Base-by-base conservation (phyloP, 2,329 filamentous ascomycete species). In the Atkinsonella texensis region DNA sequence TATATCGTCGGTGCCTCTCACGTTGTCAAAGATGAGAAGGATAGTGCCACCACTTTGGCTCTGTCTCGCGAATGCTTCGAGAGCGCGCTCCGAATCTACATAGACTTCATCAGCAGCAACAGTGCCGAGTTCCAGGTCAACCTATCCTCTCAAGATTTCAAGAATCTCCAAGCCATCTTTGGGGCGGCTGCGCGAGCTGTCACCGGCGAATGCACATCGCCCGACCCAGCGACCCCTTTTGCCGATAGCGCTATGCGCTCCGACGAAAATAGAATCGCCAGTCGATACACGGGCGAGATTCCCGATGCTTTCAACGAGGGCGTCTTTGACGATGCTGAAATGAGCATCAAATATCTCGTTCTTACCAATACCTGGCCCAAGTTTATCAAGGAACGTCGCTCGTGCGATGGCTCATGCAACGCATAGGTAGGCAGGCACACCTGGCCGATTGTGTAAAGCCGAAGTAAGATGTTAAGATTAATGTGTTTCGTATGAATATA, bases 281-380 rank as follows among this genome's bases (percentile, higher is more conserved):
- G 64, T 0, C 62, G 65, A 13, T 73, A 68, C 56, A 63, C 62
- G 48, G 74, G 74, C 1, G 69, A 72, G 1, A 71, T 79, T n/a
- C 73, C 79, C 0, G 64, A 65, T 0, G 67, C 57, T 0, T 85
- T 85, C 53, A 69, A 72, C 48, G 66, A 70, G 4, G 62, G 60
- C 0, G 71, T 85, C 4, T 85, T 86, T 57, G 79, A 84, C 57
- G 72, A 70, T 17, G 77, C 81, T 0, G 75, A 83, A 59, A 63
- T 67, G 13, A 77, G 75, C 59, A 78, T 86, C 67, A 84, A 83
- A 64, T 83, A 84, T 54, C 71, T 85, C 8, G 81, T 86, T 2
- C 67, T 85, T 51, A 84, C 81, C 13, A 85, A 85, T 62, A 86
- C 83, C 0, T 86, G 83, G 83, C 76, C 77, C 38, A 79, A 79